These are phyloP conservation scores for Cercospora janseana DNA, from an alignment of 2,329 filamentous ascomycete genomes.

Conservation along the genomic window DNA sequence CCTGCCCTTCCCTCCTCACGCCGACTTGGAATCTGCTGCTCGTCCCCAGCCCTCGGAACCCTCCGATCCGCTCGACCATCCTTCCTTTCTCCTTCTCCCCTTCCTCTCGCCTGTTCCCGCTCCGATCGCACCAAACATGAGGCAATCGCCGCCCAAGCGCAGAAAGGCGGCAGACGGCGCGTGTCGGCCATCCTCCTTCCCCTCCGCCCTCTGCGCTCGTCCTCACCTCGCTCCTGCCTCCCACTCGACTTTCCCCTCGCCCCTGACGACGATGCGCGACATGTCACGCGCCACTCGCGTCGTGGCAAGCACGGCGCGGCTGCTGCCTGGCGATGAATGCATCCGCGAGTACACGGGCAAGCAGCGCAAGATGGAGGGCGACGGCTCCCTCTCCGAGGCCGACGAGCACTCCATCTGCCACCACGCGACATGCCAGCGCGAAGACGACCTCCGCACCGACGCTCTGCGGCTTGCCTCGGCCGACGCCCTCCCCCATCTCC, in stretches of 20 bases:
- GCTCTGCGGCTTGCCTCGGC: background rate
- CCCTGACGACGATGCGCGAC: background rate
- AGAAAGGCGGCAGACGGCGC: background rate
- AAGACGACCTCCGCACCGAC: background rate
- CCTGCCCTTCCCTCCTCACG: no score
- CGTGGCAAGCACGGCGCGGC: background rate
- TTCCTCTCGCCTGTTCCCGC: background rate
- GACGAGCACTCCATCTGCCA: background rate
- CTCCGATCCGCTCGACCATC: background rate
- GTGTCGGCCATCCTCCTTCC: no score
- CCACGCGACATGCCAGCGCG: background rate
- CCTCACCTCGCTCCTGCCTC: background rate
- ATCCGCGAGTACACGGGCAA: background rate
- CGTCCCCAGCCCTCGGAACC: no score
- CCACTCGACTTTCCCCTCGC: background rate
- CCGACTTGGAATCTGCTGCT: no score
- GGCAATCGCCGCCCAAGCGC: conserved; percentile 4
- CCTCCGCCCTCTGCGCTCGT: no score
- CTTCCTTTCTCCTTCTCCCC: background rate
- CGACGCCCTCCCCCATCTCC: background rate
- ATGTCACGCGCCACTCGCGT: background rate
- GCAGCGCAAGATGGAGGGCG: background rate
- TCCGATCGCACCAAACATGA: background rate
- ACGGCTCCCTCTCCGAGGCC: background rate
- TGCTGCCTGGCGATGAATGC: background rate